Percentiles rank a stretch among this genome's conserved stretches.
Evolutionary conservation across 352 stramenopile species (phyloP).

Genomic region (Pythium aquatile): DNA sequence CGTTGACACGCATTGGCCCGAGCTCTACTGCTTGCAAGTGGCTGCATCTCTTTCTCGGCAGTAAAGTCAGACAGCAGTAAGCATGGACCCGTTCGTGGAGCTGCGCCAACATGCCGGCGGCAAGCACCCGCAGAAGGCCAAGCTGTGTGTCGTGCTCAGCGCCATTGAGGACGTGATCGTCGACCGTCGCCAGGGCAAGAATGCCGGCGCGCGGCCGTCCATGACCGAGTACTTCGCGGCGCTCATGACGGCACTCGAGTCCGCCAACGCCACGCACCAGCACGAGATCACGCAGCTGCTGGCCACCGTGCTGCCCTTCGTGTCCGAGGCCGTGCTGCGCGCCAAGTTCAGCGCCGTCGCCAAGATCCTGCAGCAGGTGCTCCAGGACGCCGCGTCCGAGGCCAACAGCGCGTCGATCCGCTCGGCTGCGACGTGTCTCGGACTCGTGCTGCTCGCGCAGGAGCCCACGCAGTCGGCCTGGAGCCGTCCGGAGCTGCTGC

Average conservation of each 20-base stretch:
- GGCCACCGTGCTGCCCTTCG: constrained; percentile 67
- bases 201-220: constrained; percentile 28
- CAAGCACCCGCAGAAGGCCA: constrained; percentile 78
- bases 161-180: constrained; percentile 84
- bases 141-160: constrained; percentile 82
- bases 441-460: constrained; percentile 61
- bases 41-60: constrained; percentile 9
- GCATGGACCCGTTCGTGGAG: constrained; percentile 77
- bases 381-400: constrained; percentile 55
- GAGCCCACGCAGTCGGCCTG: constrained; percentile 63
- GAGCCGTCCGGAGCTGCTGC: constrained; percentile 66
- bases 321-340: constrained; percentile 72
- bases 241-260: constrained; percentile 85
- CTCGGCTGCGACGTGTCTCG: constrained; percentile 64
- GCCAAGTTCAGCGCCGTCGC: constrained; percentile 74
- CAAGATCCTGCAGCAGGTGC: constrained; percentile 64
- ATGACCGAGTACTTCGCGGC: constrained; percentile 86
- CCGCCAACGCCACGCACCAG: constrained; percentile 63
- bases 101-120: constrained; percentile 76
- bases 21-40: background rate
- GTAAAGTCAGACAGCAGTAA: background rate
- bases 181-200: constrained; percentile 43
- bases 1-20: constrained; percentile 1
- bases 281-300: constrained; percentile 79
- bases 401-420: constrained; percentile 61